phyloP scores from a whole-genome alignment of 148 eudicot genomes.

The Chenopodium berlandieri region DNA sequence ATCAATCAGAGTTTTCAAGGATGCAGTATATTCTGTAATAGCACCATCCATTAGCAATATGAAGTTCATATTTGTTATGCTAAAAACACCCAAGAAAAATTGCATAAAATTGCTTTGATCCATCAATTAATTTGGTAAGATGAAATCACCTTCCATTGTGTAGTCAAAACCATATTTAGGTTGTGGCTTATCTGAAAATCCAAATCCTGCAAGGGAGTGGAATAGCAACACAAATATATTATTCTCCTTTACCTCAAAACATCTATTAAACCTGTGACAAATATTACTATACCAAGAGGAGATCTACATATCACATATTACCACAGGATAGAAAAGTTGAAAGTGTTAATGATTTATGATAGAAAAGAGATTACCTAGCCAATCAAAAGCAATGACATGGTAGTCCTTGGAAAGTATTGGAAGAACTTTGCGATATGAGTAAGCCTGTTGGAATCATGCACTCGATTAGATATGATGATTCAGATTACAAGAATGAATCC shows the following conservation, averaged over 20 bases:
- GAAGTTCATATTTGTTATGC: background rate
- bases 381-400: conserved; percentile 89
- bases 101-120: background rate
- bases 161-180: conserved; percentile 94
- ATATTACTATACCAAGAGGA: background rate
- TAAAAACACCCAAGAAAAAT: background rate
- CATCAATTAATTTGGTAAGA: background rate
- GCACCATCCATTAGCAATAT: conserved; percentile 8
- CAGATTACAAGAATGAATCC: background rate
- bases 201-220: conserved; percentile 64
- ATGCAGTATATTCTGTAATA: conserved; percentile 71
- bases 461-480: conserved; percentile 23
- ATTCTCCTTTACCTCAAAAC: background rate
- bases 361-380: conserved; percentile 63
- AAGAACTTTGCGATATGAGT: conserved; percentile 87
- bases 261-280: background rate
- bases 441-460: conserved; percentile 65
- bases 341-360: background rate
- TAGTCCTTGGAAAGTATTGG: conserved; percentile 74
- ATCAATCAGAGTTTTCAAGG: conserved; percentile 72
- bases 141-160: conserved; percentile 65
- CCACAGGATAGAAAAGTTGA: background rate
- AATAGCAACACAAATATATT: background rate
- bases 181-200: conserved; percentile 96
- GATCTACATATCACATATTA: background rate